Conservation (phyloP, 2,329 filamentous ascomycete genomes). For the Periconia digitata region DNA sequence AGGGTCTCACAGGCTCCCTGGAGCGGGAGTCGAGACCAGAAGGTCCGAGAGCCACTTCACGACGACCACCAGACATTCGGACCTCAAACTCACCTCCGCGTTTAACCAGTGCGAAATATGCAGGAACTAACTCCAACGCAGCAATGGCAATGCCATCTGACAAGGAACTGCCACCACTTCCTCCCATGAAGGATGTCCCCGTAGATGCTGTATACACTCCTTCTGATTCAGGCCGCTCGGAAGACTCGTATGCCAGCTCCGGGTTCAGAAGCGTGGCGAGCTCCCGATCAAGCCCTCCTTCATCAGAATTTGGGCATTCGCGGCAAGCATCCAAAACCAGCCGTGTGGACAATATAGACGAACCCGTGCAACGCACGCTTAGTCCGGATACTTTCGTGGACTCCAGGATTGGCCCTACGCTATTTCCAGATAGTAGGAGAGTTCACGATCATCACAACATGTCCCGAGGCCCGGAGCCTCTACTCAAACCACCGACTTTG, state of each 20-base stretch:
- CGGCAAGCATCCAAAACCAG: constrained; percentile 33
- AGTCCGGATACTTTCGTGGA: constrained; percentile 35
- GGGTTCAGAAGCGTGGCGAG: constrained; percentile 38
- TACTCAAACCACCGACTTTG: constrained; percentile 22
- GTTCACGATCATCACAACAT: constrained; percentile 22
- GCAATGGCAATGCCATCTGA: constrained; percentile 15
- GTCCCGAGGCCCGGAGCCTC: constrained; percentile 21
- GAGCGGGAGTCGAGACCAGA: constrained; percentile 27
- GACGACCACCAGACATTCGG: constrained; percentile 23
- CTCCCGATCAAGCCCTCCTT: constrained; percentile 42
- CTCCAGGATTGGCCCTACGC: constrained; percentile 13
- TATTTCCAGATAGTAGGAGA: constrained; percentile 16
- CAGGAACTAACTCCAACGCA: constrained; percentile 14
- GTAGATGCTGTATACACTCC: constrained; percentile 38
- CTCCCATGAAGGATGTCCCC: constrained; percentile 22
- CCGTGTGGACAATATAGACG: constrained; percentile 25
- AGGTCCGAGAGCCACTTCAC: constrained; percentile 25
- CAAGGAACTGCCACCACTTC: constrained; percentile 27
- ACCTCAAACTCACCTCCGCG: constrained; percentile 19
- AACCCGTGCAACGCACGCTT: constrained; percentile 25
- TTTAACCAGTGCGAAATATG: constrained; percentile 17
- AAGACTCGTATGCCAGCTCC: constrained; percentile 40
- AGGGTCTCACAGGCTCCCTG: constrained; percentile 23
- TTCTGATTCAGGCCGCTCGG: constrained; percentile 44
- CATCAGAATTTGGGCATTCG: constrained; percentile 39